These are phyloP conservation scores for Tetrahymena thermophila DNA, from an alignment of 73 alveolate genomes.

Conservation along the genomic window DNA sequence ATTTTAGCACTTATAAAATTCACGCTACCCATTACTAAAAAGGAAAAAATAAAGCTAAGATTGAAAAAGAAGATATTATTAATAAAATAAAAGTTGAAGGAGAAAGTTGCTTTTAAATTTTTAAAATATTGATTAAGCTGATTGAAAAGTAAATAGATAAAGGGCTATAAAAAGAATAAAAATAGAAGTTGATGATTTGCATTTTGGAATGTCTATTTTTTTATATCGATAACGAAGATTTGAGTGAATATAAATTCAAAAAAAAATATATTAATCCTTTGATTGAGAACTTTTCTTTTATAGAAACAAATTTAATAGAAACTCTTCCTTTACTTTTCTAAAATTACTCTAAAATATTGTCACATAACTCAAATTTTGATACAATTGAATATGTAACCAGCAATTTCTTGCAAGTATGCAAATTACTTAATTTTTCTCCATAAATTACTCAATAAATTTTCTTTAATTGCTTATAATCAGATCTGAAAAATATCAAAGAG, in stretches of 20 bases:
- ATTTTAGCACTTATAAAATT: not conserved
- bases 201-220: not conserved
- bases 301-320: not conserved
- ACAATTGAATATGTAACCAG: not conserved
- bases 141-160: not conserved
- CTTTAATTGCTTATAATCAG: not conserved
- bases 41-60: not conserved
- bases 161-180: not conserved
- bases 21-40: not conserved
- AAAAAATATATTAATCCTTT: not conserved
- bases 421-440: not conserved
- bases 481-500: not conserved
- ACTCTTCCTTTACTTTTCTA: not conserved
- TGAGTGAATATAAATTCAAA: not conserved
- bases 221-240: not conserved
- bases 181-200: not conserved
- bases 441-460: not conserved
- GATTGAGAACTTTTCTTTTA: not conserved
- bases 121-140: not conserved
- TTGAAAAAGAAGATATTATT: not conserved
- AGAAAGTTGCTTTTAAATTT: not conserved
- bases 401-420: not conserved
- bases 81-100: not conserved
- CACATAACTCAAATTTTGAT: not conserved
- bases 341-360: not conserved